phyloP scores from a whole-genome alignment of 225 moss, liverwort and hornwort species.

The Neckera pumila region DNA sequence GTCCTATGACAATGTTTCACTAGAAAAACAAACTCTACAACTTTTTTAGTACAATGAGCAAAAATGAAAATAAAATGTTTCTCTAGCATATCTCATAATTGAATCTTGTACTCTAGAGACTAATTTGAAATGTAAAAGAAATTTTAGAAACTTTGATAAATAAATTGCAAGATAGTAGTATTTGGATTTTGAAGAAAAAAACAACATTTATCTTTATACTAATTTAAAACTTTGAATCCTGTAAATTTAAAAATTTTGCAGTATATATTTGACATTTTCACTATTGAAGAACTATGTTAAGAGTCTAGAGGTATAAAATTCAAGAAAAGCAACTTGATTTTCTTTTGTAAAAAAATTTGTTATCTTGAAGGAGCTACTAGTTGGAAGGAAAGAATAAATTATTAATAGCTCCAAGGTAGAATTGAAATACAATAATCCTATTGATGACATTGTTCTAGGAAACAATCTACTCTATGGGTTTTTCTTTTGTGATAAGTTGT shows the following conservation, averaged over 20 bases:
- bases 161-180: background rate
- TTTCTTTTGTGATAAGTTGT: background rate
- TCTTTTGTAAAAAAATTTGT: background rate
- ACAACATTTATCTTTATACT: background rate
- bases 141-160: background rate
- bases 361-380: background rate
- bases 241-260: background rate
- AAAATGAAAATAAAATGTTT: too few species aligned
- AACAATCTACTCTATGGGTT: background rate
- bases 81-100: background rate
- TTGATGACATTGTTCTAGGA: background rate
- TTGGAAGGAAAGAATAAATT: background rate
- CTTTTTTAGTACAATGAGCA: too few species aligned
- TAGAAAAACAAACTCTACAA: too few species aligned
- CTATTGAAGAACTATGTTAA: background rate
- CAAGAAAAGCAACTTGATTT: background rate
- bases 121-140: too few species aligned
- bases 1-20: too few species aligned
- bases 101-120: background rate
- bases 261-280: background rate
- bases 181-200: background rate
- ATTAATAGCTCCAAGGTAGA: background rate
- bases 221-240: background rate
- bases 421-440: background rate
- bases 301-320: background rate